Evolutionary conservation across 345 rosid species (phyloP), one percentile per base, ranked within the genome.

Genomic region (Salix udensis): DNA sequence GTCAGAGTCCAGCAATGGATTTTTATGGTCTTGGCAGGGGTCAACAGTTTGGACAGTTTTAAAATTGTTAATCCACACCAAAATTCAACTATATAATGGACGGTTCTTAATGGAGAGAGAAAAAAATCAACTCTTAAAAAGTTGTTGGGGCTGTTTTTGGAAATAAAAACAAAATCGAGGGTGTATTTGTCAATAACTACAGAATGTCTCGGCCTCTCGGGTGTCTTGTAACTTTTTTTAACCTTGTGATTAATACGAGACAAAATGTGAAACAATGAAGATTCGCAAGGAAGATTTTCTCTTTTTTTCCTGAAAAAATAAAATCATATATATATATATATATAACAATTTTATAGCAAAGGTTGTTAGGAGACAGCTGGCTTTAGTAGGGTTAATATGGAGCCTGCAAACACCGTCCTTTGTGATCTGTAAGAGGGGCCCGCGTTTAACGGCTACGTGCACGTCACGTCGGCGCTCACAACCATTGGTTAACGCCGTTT

Each of bases 341-440:
- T 39, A 42, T 16, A 46, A 26, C 13, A 34, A 64, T 18, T 68
- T 37, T 16, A 2, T 28, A 6, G 34, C 19, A 28, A 66, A 10
- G 31, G 55, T 39, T 39, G 76, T 16, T 61, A 71, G 46, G 55
- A 68, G 68, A 79, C 85, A 86, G 90, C 87, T 88, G 87, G 87
- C 81, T 72, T 26, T 16, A 58, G 67, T 37, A 74, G 68, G 70
- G 58, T 73, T 67, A 50, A 75, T 73, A 50, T 34, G 70, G 74
- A 72, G 82, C 90, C 86, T 85, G 88, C 74, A 84, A 70, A 66
- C 91, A 88, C 89, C 92, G 91, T 81, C 88, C 61, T 26, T 55
- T 9, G 80, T 82, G 89, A 87, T 86, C 89, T 85, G 91, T 83
- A 78, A 58, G 10, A 26, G 76, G 86, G 85, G n/a, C 79, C 89